A percentile compares a stretch with the other conserved stretches of the same genome.
Evolutionary conservation across 2,329 filamentous ascomycete species (phyloP).

Genomic region (Blumeria hordei): DNA sequence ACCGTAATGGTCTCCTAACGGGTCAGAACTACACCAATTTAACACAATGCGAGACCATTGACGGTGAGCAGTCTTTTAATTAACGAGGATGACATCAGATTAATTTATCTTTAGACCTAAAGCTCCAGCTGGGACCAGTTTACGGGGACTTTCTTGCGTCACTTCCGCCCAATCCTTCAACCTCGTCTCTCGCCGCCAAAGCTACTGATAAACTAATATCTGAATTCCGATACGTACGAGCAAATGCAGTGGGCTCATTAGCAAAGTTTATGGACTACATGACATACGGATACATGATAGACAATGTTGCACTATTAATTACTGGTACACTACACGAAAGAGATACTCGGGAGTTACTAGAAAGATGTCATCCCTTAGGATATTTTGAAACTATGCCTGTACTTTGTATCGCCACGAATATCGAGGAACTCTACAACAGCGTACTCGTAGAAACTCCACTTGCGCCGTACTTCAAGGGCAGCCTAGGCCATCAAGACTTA

Average conservation of each 20-base stretch:
- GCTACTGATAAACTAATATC: conserved; percentile 95
- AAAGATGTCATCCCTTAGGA: conserved; percentile 85
- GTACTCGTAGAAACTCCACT: conserved; percentile 92
- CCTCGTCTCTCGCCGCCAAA: conserved; percentile 78
- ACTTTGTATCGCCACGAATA: conserved; percentile 91
- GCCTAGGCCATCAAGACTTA: conserved; percentile 81
- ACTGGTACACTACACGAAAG: conserved; percentile 93
- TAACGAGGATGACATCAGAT: conserved; percentile 1
- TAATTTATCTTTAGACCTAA: conserved; percentile 45
- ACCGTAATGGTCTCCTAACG: conserved; percentile 81
- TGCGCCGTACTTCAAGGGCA: conserved; percentile 92
- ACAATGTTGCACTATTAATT: conserved; percentile 93
- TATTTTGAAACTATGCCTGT: conserved; percentile 99
- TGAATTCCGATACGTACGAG: conserved; percentile 89
- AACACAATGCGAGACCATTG: conserved; percentile 92
- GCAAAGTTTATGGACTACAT: conserved; percentile 95
- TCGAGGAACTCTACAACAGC: conserved; percentile 96
- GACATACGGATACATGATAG: conserved; percentile 99
- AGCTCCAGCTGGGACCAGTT: conserved; percentile 85
- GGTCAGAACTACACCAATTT: conserved; percentile 81
- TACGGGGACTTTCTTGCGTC: conserved; percentile 93
- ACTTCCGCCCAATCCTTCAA: conserved; percentile 88
- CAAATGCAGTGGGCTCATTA: conserved; percentile 75
- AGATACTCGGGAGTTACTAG: conserved; percentile 83
- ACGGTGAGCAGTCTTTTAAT: conserved; percentile 34